Base-by-base conservation (phyloP, 768 basidiomycete genomes). In the Lactarius deliciosus region DNA sequence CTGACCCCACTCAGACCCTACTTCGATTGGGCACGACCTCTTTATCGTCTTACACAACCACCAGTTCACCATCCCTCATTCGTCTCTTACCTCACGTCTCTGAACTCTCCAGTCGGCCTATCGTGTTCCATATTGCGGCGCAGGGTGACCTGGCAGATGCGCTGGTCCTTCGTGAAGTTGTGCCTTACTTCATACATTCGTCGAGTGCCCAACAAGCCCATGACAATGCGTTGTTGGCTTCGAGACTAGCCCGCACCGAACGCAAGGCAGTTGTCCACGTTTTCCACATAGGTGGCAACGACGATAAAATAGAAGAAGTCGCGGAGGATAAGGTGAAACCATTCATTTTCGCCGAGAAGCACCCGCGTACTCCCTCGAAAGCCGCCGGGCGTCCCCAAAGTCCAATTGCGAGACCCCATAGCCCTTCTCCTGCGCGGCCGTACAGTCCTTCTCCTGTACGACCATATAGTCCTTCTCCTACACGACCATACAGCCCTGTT, bases 151-250 rank as follows among this genome's bases (percentile, higher is more conserved):
- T 94, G 54, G 85, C 91, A 40, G 87, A 90, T 69, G 86, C 86
- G 47, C 82, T 96, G 50, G 79, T 89, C 15, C 86, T 96, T 64
- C 87, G 89, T 47, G 85, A 89, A n/a, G 82, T 86, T 22, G 85
- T 92, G 6, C 91, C 91, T 34, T 92, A 88, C 77, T 88, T 94
- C 74, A 72, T 98, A 59, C 81, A 96, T 72, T 96, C 94, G 7
- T 82, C 85, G 41, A 86, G 84, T 1, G 75, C 86, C 3, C 90
- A 94, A 74, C 84, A 94, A 73, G 92, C 94, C 4, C 91, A 96
- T 72, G 92, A 96, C 74, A 89, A 98, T 76, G 91, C 94, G 28
- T 79, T 98, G 41, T 83, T 98, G 20, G 93, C 94, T 16, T 87
- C 92, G 60, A 85, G 88, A 53, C 78, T 98, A 59, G 92, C 96